Conservation (phyloP, 345 rosid genomes). For the Eutrema japonicum region DNA sequence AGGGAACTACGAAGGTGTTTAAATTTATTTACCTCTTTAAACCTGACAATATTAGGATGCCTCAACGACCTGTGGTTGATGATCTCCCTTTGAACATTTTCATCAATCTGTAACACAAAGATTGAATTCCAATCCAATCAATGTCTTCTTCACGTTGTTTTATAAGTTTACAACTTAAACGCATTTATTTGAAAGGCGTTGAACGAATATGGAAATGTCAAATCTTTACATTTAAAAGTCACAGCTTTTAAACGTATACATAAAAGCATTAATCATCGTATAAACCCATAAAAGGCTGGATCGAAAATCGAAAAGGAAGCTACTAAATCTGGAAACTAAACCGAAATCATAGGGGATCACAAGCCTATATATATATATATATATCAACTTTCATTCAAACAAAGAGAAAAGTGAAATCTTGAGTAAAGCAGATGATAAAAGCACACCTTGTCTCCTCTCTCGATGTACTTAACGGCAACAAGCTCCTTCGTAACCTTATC, state of each 20-base stretch:
- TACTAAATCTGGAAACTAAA: conserved; percentile 44
- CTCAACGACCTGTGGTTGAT: conserved; percentile 72
- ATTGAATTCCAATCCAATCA: not conserved
- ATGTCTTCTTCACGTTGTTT: not conserved
- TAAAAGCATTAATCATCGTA: not conserved
- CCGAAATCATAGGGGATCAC: conserved; percentile 20
- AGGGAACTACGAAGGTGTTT: not conserved
- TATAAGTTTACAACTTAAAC: not conserved
- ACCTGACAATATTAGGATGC: conserved; percentile 72
- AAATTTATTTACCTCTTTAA: conserved; percentile 56
- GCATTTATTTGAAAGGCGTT: not conserved
- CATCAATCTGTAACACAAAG: conserved; percentile 59
- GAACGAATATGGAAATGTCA: conserved; percentile 14
- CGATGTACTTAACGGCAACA: conserved; percentile 97
- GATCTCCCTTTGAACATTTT: conserved; percentile 74
- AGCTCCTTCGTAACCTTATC: conserved; percentile 76
- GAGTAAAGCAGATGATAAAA: not conserved
- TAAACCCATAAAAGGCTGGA: not conserved
- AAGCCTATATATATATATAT: conserved; percentile 4
- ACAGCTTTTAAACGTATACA: conserved; percentile 1
- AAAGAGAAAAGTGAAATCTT: not conserved
- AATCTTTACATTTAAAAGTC: not conserved
- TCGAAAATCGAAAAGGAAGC: not conserved
- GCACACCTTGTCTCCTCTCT: conserved; percentile 83
- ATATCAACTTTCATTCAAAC: not conserved